Evolutionary conservation across 768 basidiomycete genomes (phyloP).

Genomic region (Russula vinacea): DNA sequence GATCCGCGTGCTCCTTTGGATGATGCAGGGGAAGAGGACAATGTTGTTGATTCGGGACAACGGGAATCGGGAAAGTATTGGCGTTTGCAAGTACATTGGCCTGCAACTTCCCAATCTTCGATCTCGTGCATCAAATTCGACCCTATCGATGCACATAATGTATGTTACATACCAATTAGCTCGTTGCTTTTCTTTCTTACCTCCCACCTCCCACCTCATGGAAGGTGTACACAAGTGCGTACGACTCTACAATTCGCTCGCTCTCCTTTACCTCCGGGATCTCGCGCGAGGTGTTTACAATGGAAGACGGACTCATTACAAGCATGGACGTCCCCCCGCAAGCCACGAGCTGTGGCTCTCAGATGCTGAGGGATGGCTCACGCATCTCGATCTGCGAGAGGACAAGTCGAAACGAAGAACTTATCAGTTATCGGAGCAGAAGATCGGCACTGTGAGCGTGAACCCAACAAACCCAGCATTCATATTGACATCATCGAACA

Average conservation of each 20-base stretch:
- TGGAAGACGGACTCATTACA: constrained; percentile 60
- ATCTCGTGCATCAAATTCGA: constrained; percentile 77
- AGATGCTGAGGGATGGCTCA: constrained; percentile 65
- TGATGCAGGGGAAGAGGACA: constrained; percentile 68
- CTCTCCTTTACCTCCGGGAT: constrained; percentile 70
- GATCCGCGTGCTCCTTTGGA: constrained; percentile 71
- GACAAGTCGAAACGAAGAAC: constrained; percentile 50
- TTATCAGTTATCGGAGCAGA: constrained; percentile 65
- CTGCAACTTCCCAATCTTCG: constrained; percentile 72
- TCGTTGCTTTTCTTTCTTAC: constrained; percentile 6
- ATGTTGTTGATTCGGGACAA: constrained; percentile 43
- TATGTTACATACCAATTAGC: constrained; percentile 38
- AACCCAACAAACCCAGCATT: constrained; percentile 68
- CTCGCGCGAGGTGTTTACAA: constrained; percentile 65
- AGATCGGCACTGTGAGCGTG: constrained; percentile 76
- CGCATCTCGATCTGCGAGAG: constrained; percentile 73
- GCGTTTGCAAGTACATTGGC: constrained; percentile 82
- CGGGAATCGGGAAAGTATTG: constrained; percentile 72
- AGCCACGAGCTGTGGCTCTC: constrained; percentile 86
- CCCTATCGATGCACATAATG: constrained; percentile 70
- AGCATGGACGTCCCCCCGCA: constrained; percentile 64
- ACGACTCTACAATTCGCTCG: constrained; percentile 73
- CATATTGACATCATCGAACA: constrained; percentile 75
- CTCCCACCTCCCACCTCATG: background rate
- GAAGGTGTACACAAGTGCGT: constrained; percentile 77